These are phyloP conservation scores for Xylaria venustula DNA, from an alignment of 495 filamentous ascomycete genomes.

Conservation along the genomic window DNA sequence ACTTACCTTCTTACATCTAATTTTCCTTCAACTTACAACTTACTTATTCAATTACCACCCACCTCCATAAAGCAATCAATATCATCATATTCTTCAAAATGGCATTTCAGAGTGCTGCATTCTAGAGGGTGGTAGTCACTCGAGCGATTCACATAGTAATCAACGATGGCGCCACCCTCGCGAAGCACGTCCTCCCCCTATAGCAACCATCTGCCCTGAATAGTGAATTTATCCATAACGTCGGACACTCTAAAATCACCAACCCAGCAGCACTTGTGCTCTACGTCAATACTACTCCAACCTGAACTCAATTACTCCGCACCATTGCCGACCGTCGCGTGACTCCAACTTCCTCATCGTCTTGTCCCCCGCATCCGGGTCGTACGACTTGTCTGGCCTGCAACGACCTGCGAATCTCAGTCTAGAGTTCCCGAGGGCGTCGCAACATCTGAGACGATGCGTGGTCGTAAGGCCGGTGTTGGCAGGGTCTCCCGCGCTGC, in stretches of 20 bases:
- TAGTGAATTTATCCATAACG: background rate
- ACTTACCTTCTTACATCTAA: too few relatives aligned
- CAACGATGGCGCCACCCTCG: slow-evolving; percentile 53
- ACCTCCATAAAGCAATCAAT: too few relatives aligned
- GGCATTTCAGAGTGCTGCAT: slow-evolving; percentile 43
- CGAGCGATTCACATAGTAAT: slow-evolving; percentile 27
- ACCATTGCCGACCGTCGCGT: slow-evolving; percentile 22
- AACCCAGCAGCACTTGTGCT: background rate
- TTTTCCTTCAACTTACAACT: too few relatives aligned
- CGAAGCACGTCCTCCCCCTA: slow-evolving; percentile 19
- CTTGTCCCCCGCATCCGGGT: background rate
- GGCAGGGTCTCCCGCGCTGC: slow-evolving; percentile 32
- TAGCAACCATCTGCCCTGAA: slow-evolving; percentile 18
- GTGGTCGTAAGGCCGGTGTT: slow-evolving; percentile 23
- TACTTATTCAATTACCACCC: too few relatives aligned
- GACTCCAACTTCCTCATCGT: slow-evolving; percentile 4
- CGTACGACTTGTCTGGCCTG: slow-evolving; percentile 1
- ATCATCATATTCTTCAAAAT: slow-evolving; percentile 24
- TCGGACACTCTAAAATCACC: background rate
- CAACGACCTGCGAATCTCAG: background rate
- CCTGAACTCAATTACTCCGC: slow-evolving; percentile 5
- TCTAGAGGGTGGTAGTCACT: slow-evolving; percentile 51
- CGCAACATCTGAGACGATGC: slow-evolving; percentile 28
- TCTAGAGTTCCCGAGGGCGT: background rate
- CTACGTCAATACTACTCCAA: slow-evolving; percentile 6